These are phyloP conservation scores for Geotrichum citri-aurantii DNA, from an alignment of 1,139 yeast species.

Conservation along the genomic window DNA sequence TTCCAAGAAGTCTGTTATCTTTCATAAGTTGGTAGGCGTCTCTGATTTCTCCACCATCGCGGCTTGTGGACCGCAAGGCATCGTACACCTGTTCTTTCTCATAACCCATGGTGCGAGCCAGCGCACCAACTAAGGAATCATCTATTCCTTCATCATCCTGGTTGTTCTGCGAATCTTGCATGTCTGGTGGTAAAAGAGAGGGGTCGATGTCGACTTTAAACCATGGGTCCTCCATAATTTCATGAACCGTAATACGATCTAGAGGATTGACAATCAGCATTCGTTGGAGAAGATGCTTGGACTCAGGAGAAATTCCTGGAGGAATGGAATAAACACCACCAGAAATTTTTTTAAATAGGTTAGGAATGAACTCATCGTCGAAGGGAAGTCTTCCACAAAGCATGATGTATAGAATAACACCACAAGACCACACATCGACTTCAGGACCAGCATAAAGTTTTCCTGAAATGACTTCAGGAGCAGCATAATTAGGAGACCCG, in stretches of 20 bases:
- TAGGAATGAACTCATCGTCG: constrained; percentile 97
- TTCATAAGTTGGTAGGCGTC: constrained; percentile 87
- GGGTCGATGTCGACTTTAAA: constrained; percentile 79
- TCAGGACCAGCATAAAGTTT: constrained; percentile 97
- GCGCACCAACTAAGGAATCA: constrained; percentile 71
- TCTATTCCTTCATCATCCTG: constrained; percentile 48
- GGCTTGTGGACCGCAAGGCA: constrained; percentile 50
- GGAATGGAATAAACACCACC: constrained; percentile 95
- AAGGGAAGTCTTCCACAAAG: constrained; percentile 95
- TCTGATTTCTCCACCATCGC: constrained; percentile 66
- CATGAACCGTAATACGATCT: constrained; percentile 90
- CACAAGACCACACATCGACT: constrained; percentile 98
- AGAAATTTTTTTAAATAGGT: constrained; percentile 86
- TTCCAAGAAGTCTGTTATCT: constrained; percentile 61
- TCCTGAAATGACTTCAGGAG: constrained; percentile 96
- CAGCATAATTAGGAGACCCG: constrained; percentile 97
- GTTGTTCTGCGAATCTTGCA: constrained; percentile 32
- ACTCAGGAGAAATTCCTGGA: constrained; percentile 80
- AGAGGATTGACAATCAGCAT: constrained; percentile 97
- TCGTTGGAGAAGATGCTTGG: constrained; percentile 75
- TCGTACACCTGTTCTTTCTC: constrained; percentile 80
- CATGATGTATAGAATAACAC: constrained; percentile 94
- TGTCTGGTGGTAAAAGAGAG: constrained; percentile 65
- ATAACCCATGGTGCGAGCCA: constrained; percentile 88
- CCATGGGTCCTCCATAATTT: constrained; percentile 95